A percentile compares a stretch with the other conserved stretches of the same genome.
These are phyloP conservation scores for Punctularia strigosozonata DNA, from an alignment of 768 basidiomycete genomes.

Conservation along the genomic window DNA sequence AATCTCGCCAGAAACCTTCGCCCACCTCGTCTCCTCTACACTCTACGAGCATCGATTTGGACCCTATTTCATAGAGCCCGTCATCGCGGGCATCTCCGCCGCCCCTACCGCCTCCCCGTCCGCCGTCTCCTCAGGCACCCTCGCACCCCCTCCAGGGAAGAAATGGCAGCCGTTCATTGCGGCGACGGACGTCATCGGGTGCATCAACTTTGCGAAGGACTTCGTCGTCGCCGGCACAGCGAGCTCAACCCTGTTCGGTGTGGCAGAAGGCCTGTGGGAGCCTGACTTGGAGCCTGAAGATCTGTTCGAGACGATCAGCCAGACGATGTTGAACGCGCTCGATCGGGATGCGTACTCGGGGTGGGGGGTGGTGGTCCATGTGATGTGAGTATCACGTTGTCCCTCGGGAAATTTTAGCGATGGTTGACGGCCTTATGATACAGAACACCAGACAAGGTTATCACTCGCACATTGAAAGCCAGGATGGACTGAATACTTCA, in stretches of 20 bases:
- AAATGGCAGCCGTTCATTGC: constrained; percentile 92
- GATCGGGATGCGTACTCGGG: constrained; percentile 96
- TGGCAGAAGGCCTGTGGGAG: constrained; percentile 98
- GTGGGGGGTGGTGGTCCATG: constrained; percentile 92
- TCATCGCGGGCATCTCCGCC: constrained; percentile 83
- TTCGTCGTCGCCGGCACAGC: constrained; percentile 96
- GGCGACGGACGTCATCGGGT: constrained; percentile 87
- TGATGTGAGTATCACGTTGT: constrained; percentile 56
- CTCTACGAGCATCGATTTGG: constrained; percentile 94
- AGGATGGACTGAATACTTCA: constrained; percentile 32
- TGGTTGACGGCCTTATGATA: not conserved
- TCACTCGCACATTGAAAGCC: constrained; percentile 38
- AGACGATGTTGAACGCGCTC: constrained; percentile 88
- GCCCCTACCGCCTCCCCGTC: no score
- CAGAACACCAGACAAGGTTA: constrained; percentile 39
- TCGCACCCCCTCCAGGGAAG: no score
- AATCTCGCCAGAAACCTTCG: constrained; percentile 93
- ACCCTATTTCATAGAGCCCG: constrained; percentile 94
- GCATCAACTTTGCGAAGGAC: constrained; percentile 89
- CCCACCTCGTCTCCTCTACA: constrained; percentile 89
- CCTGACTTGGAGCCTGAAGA: constrained; percentile 94
- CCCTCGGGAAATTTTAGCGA: not conserved
- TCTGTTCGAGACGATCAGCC: constrained; percentile 95
- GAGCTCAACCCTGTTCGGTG: constrained; percentile 85
- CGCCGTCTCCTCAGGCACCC: constrained; percentile 56